Evolutionary conservation across 1,284 basidiomycete species (phyloP).

Genomic region (Melanopsichium pennsylvanicum): DNA sequence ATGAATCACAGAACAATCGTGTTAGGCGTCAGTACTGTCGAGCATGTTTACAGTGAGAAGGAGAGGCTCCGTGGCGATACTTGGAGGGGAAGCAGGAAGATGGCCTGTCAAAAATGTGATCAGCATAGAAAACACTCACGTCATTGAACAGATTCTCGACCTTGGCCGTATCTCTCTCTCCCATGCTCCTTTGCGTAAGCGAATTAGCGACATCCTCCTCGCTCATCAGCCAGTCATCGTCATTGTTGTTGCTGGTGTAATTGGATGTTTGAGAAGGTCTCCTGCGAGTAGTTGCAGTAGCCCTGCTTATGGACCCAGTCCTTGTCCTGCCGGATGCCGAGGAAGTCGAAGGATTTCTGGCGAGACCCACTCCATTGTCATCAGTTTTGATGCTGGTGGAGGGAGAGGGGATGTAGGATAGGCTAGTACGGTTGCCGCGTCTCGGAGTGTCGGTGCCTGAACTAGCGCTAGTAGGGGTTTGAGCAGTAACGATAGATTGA

Average conservation of each 20-base stretch:
- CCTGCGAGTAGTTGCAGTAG: conserved; percentile 3
- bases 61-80: no score
- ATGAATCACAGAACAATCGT: neutral
- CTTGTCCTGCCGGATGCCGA: conserved; percentile 7
- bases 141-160: conserved; percentile 48
- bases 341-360: conserved; percentile 8
- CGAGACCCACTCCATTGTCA: conserved; percentile 8
- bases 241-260: conserved; percentile 11
- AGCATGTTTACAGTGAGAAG: neutral
- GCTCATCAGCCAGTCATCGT: conserved; percentile 49
- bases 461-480: neutral
- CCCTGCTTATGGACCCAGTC: conserved; percentile 20
- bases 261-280: conserved; percentile 14
- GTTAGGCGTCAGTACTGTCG: no score
- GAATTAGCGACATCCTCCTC: conserved; percentile 29
- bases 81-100: neutral
- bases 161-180: conserved; percentile 39
- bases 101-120: no score
- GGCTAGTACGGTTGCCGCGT: conserved; percentile 28
- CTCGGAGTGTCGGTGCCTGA: conserved; percentile 19
- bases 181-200: conserved; percentile 29
- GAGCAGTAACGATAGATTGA: conserved; percentile 9
- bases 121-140: conserved; percentile 36
- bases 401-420: conserved; percentile 40
- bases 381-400: conserved; percentile 12